Conservation (phyloP, 192 early-diverging fungal species). For the Backusella westeae region DNA sequence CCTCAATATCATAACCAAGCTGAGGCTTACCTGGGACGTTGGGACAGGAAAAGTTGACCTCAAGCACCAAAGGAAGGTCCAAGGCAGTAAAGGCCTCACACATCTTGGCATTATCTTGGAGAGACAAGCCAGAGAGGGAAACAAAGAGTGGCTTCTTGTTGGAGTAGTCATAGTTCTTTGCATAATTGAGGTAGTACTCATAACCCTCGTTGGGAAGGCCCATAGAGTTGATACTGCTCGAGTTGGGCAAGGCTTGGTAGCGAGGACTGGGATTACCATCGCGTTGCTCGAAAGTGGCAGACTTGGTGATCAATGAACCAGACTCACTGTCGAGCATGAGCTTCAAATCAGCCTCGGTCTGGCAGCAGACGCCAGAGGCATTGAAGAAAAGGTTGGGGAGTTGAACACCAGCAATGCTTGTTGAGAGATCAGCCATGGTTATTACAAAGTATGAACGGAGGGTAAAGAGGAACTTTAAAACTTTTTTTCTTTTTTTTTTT, state of each 20-base stretch:
- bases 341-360: constrained; percentile 28
- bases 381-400: constrained; percentile 37
- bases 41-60: constrained; percentile 38
- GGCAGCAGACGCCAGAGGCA: constrained; percentile 36
- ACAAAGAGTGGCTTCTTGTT: constrained; percentile 34
- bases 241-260: constrained; percentile 25
- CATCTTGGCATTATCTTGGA: constrained; percentile 36
- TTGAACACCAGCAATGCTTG: constrained; percentile 30
- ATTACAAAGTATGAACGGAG: neutral
- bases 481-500: too few species aligned
- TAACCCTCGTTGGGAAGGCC: constrained; percentile 37
- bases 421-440: constrained; percentile 38
- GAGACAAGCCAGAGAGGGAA: constrained; percentile 31
- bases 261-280: constrained; percentile 36
- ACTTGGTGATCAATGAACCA: constrained; percentile 38
- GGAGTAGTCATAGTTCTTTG: constrained; percentile 32
- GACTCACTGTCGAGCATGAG: constrained; percentile 29
- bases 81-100: constrained; percentile 31
- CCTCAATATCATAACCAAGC: constrained; percentile 36
- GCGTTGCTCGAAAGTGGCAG: constrained; percentile 30
- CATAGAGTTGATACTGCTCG: constrained; percentile 37
- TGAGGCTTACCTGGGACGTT: constrained; percentile 40
- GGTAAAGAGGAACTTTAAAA: too few species aligned
- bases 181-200: constrained; percentile 36
- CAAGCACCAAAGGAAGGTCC: constrained; percentile 26